A percentile compares a stretch with the other conserved stretches of the same genome.
These are phyloP conservation scores for Cryptosporidium ubiquitum DNA, from an alignment of 169 alveolate genomes.

Conservation along the genomic window DNA sequence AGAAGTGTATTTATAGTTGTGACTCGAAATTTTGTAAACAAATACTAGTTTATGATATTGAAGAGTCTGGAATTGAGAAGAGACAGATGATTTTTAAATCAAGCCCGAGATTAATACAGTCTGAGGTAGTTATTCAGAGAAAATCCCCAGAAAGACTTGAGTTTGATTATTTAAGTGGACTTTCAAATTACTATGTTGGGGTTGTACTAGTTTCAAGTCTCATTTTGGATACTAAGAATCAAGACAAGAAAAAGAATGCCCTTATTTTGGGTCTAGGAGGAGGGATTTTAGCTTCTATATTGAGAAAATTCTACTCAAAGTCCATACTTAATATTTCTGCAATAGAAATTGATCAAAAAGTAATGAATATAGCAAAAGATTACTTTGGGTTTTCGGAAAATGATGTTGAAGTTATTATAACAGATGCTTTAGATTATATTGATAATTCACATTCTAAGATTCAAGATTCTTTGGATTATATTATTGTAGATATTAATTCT, in stretches of 20 bases:
- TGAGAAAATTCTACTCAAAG: conserved; percentile 1
- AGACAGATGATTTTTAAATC: conserved; percentile 66
- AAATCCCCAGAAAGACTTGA: neutral
- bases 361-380: conserved; percentile 16
- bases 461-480: conserved; percentile 18
- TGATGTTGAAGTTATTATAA: conserved; percentile 4
- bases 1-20: conserved; percentile 11
- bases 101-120: conserved; percentile 59
- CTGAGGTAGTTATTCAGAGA: conserved; percentile 36
- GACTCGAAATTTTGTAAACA: conserved; percentile 33
- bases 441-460: neutral
- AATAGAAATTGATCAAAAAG: conserved; percentile 48
- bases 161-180: conserved; percentile 1
- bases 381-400: conserved; percentile 33
- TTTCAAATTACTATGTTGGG: conserved; percentile 62
- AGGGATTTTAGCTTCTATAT: conserved; percentile 33
- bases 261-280: conserved; percentile 68
- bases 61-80: conserved; percentile 15
- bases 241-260: neutral
- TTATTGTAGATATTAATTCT: conserved; percentile 60
- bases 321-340: conserved; percentile 10
- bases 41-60: conserved; percentile 26
- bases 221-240: neutral
- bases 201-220: conserved; percentile 40
- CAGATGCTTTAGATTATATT: conserved; percentile 46